Evolutionary conservation across 2,329 filamentous ascomycete genomes (phyloP), one percentile per base, ranked within the genome.

Genomic region (Thelonectria rubi): DNA sequence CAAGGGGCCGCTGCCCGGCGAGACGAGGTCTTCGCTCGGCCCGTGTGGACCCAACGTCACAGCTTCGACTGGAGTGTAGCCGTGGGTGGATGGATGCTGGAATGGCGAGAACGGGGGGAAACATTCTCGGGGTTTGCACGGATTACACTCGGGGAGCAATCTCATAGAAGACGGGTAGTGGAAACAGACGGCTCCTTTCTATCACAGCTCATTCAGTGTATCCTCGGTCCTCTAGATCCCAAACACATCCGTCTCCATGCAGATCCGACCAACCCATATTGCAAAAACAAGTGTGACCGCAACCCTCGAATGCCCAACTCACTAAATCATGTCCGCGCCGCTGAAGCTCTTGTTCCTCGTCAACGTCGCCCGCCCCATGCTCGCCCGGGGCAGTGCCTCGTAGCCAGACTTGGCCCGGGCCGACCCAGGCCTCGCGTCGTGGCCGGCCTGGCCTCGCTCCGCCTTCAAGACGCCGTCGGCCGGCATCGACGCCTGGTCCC

Each of bases 401-500:
- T 75, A 72, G 63, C 80, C 83, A 47, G 74, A 74, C 62, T 76
- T 80, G 26, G 78, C n/a, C 60, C 54, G 5, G 58, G 69, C 5
- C 58, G 58, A 15, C 18, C 21, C 9, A 18, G 2, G 15, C 55
- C 26, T 30, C 26, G 5, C 55, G 21, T 58, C 79, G 48, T 74
- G 67, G 62, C 79, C 82, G 45, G 73, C 71, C 51, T 76, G 78
- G 8, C 79, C 82, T 21, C 81, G 77, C 65, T 84, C 82, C 1
- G 76, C 77, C 15, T 77, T 77, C 8, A 74, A 73, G 43, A 80
- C 66, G n/a, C 72, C 74, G 55, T 81, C 80, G 2, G 72, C 73
- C 2, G 78, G 74, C 9, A 74, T 63, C 3, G 75, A 73, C 15
- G 78, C 71, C 46, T 89, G 87, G 70, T 94, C 91, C 40, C 84